Evolutionary conservation across 306 rosid genomes (phyloP).

Genomic region (Fragaria nilgerrensis): DNA sequence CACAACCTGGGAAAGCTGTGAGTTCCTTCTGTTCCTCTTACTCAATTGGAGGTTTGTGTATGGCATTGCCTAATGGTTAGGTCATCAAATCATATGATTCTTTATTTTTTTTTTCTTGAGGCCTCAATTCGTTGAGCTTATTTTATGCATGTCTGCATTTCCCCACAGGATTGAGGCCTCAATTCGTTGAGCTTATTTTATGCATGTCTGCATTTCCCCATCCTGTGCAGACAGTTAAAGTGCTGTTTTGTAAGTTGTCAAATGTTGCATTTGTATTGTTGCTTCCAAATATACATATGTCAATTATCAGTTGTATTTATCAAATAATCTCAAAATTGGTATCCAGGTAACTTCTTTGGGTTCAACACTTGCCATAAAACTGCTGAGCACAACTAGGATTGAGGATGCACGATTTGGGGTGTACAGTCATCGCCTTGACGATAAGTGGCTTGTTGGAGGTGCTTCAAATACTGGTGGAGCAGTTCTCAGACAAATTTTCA

Average conservation of each 20-base stretch:
- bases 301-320: neutral
- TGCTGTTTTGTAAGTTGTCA: conserved; percentile 14
- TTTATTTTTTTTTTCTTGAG: neutral
- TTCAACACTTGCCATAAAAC: conserved; percentile 89
- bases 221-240: neutral
- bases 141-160: too few relatives aligned
- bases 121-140: too few relatives aligned
- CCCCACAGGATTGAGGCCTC: too few relatives aligned
- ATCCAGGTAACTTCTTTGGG: conserved; percentile 90
- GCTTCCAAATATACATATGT: conserved; percentile 5
- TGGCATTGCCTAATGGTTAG: neutral
- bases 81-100: neutral
- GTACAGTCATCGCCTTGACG: conserved; percentile 96
- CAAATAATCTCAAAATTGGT: neutral
- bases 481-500: conserved; percentile 74
- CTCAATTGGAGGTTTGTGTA: neutral
- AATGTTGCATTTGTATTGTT: neutral
- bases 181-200: neutral
- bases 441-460: conserved; percentile 96
- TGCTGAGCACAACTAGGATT: conserved; percentile 70
- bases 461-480: conserved; percentile 97
- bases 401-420: conserved; percentile 95
- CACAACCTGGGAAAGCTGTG: conserved; percentile 84
- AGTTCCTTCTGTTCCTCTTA: conserved; percentile 12
- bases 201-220: neutral